These are phyloP conservation scores for Apophysomyces elegans DNA, from an alignment of 371 early-diverging fungal species.

Conservation along the genomic window DNA sequence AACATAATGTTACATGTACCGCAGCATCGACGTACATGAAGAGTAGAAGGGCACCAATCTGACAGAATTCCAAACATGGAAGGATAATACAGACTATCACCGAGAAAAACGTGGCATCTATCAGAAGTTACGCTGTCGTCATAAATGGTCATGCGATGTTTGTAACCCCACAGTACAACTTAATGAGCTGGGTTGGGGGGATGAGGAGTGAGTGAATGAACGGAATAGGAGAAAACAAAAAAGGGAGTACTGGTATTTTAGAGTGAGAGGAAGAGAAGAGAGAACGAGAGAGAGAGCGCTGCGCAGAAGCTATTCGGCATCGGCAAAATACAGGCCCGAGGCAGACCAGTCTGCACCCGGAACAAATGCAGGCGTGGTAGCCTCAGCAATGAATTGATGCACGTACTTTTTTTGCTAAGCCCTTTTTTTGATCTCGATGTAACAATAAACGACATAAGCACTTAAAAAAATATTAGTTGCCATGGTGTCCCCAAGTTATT, in stretches of 20 bases:
- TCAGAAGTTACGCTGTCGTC: too few relatives aligned
- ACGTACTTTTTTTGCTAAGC: not conserved
- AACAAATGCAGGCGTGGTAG: constrained; percentile 1
- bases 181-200: too few relatives aligned
- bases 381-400: not conserved
- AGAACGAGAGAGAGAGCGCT: not conserved
- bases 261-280: not conserved
- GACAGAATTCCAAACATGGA: not conserved
- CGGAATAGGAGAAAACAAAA: not conserved
- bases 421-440: not conserved
- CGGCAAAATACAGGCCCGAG: constrained; percentile 2
- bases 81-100: not conserved
- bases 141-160: too few relatives aligned
- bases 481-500: not conserved
- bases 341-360: constrained; percentile 1
- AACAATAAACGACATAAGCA: not conserved
- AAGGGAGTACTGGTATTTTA: too few relatives aligned
- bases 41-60: not conserved
- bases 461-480: not conserved
- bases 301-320: constrained; percentile 2
- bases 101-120: not conserved
- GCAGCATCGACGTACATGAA: not conserved
- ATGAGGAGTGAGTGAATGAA: not conserved
- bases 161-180: too few relatives aligned
- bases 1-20: not conserved